A percentile compares a stretch with the other conserved stretches of the same genome.
Evolutionary conservation across 371 early-diverging fungal species (phyloP).

Genomic region (Apophysomyces elegans): DNA sequence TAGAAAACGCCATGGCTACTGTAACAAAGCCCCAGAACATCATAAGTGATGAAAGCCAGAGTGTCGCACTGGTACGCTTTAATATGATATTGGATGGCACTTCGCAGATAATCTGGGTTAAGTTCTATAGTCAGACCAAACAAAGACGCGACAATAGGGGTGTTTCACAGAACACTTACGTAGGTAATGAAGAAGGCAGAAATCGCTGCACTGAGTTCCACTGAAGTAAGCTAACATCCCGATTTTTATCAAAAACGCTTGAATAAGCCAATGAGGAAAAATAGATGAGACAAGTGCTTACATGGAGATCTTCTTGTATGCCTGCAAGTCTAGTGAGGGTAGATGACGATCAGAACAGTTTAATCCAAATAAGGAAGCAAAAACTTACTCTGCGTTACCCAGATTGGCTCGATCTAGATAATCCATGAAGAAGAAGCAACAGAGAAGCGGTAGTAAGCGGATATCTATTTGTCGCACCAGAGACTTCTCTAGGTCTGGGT

Average conservation of each 20-base stretch:
- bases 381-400: constrained; percentile 29
- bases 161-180: constrained; percentile 22
- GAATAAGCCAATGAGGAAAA: not conserved
- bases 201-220: constrained; percentile 28
- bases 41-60: constrained; percentile 53
- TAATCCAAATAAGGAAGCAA: constrained; percentile 5
- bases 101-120: constrained; percentile 45
- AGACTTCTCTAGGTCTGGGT: constrained; percentile 12
- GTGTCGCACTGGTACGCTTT: constrained; percentile 34
- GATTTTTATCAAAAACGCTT: not conserved
- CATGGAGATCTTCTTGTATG: constrained; percentile 24
- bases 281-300: not conserved
- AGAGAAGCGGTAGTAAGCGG: constrained; percentile 17
- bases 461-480: constrained; percentile 15
- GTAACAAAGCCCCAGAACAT: constrained; percentile 44
- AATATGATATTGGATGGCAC: constrained; percentile 48
- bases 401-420: constrained; percentile 29
- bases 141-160: not conserved
- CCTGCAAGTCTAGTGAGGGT: constrained; percentile 21
- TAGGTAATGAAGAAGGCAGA: constrained; percentile 50
- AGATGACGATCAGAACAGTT: not conserved
- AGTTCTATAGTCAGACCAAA: not conserved
- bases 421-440: constrained; percentile 29
- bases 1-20: constrained; percentile 30
- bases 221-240: constrained; percentile 24